Base-by-base conservation (phyloP, 768 basidiomycete species). In the Psilocybe cubensis region DNA sequence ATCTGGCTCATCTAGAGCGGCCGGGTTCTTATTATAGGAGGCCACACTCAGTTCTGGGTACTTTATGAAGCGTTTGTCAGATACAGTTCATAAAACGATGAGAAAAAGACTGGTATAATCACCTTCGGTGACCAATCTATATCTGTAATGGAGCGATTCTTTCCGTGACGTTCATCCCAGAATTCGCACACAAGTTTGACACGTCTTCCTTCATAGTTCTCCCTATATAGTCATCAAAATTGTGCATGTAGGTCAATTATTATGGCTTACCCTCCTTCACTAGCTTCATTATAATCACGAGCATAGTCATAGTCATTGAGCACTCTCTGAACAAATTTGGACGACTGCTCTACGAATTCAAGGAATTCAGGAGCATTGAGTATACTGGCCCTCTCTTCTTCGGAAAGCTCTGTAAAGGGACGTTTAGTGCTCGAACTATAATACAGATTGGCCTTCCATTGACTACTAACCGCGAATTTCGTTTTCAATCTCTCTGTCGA, bases 101-200 rank as follows among this genome's bases (percentile, higher is more conserved):
- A 14, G 2, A 50, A n/a, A 14, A 48, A 10, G 8, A 14, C 7
- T 38, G 14, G 8, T 48, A 47, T n/a, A n/a, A 74, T 52, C 60
- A 93, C 96, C 80, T 98, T 98, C 2, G 93, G 93, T 49, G 96
- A 98, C 97, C 97, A 99, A 66, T 98, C 96, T 11, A 98, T 79
- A 63, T 94, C 94, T 1, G 97, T 99, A 58, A 99, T 92, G 5
- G 96, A 96, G 52, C 97, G 79, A 68, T 96, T 95, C 73, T 91
- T 93, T 5, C 90, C 90, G 74, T 92, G 91, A 45, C 91, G 82
- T 68, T 97, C 94, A 14, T 48, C 46, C 46, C 46, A 48, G 14
- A 48, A 48, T 48, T 51, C 49, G 33, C 49, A 51, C 17, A 51
- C 49, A 17, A n/a, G 49, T n/a, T 27, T 51, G 35, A 51, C 49